A percentile compares a stretch with the other conserved stretches of the same genome.
Conservation (phyloP, 306 rosid species). For the Echinosophora koreensis region DNA sequence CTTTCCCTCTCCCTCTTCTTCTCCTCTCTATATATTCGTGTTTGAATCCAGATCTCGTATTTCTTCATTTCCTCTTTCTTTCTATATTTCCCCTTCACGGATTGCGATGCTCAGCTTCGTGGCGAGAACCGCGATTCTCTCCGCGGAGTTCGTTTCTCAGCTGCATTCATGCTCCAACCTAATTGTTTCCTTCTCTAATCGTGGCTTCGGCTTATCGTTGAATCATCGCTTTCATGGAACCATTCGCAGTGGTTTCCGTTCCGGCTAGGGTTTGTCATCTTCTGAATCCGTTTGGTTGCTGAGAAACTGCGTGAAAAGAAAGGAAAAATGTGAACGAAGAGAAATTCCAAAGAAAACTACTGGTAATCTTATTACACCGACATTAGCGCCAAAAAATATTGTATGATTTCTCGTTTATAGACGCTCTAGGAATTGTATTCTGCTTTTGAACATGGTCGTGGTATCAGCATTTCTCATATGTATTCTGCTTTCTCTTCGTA, state of each 20-base stretch:
- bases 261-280: not conserved
- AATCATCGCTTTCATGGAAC: conserved; percentile 20
- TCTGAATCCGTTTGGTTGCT: conserved; percentile 45
- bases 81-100: not conserved
- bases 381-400: conserved; percentile 25
- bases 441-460: not conserved
- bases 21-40: not conserved
- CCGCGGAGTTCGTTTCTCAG: not conserved
- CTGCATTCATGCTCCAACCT: conserved; percentile 36
- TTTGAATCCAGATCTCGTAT: conserved; percentile 34
- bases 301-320: conserved; percentile 41
- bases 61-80: not conserved
- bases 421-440: not conserved
- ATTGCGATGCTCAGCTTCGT: not conserved
- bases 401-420: not conserved
- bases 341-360: not conserved
- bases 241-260: not conserved
- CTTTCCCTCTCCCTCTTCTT: not conserved
- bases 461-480: not conserved
- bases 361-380: conserved; percentile 34
- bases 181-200: conserved; percentile 2
- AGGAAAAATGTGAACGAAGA: not conserved
- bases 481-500: not conserved
- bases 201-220: conserved; percentile 3
- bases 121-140: conserved; percentile 6